These are phyloP conservation scores for Jimgerdemannia lactiflua DNA, from an alignment of 192 early-diverging fungal genomes.

Conservation along the genomic window DNA sequence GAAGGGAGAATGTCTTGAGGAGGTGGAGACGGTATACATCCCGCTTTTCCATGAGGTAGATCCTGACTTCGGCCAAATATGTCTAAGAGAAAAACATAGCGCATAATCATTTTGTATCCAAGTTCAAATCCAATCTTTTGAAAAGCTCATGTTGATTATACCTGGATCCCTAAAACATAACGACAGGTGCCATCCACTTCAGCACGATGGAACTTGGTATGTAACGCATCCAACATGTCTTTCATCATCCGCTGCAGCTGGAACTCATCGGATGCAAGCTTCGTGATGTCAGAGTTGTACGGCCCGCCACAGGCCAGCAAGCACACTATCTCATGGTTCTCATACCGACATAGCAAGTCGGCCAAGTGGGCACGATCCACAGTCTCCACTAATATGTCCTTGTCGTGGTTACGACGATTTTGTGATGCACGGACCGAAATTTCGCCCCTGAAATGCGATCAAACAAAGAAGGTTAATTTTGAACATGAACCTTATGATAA, in stretches of 20 bases:
- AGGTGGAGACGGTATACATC: constrained; percentile 18
- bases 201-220: constrained; percentile 6
- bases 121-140: constrained; percentile 1
- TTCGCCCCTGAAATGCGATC: background rate
- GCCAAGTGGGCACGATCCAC: constrained; percentile 14
- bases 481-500: background rate
- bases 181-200: constrained; percentile 6
- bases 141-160: constrained; percentile 1
- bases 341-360: constrained; percentile 8
- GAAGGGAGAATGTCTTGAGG: constrained; percentile 15
- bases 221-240: constrained; percentile 15
- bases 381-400: constrained; percentile 14
- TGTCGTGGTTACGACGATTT: constrained; percentile 4
- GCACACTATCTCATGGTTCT: constrained; percentile 12
- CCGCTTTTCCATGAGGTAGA: constrained; percentile 22
- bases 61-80: constrained; percentile 18
- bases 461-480: background rate
- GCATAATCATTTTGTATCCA: background rate
- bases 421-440: background rate
- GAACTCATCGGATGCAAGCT: constrained; percentile 5
- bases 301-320: constrained; percentile 20
- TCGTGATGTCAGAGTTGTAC: constrained; percentile 17
- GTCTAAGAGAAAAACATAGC: constrained; percentile 16
- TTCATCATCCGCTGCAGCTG: constrained; percentile 18
- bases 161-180: constrained; percentile 20